Evolutionary conservation across 352 stramenopile species (phyloP), one percentile per base, ranked within the genome.

Genomic region (Lagenidium sp.): DNA sequence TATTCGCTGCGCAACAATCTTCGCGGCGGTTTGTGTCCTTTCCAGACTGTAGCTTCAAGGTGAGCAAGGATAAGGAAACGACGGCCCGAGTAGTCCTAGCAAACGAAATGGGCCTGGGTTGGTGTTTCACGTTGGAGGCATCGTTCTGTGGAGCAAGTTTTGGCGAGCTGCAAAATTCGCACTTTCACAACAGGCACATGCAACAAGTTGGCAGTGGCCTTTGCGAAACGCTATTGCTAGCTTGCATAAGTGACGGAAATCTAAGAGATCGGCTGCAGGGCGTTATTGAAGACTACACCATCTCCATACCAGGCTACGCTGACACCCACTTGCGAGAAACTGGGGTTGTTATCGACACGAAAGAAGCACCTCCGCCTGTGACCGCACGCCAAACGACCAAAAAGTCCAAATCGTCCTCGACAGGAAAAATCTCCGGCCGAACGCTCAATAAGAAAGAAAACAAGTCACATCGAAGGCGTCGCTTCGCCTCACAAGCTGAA

Each of bases 111-210:
- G 69, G 78, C 32, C 60, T 95, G 4, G 48, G 32, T 8, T 87
- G 70, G 60, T 83, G 71, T 42, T 95, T 92, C 34, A 95, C 85
- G 10, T 60, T 95, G 0, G 85, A 96, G 48, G 78, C 70, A 2
- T 93, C 79, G 1, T 96, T 95, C 41, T 94, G 82, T 41, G 85
- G 85, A 2, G 68, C 74, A 5, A 84, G 69, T 45, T 83, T 82
- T 47, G 78, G 78, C 0, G 56, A 74, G 20, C 61, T 86, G 4
- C 53, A 70, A 36, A 63, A 62, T 19, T 61, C 63, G 41, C 80
- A 92, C 37, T 92, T 88, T 36, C 84, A 80, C 36, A 77, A 73
- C 3, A 53, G 57, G 4, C 65, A 90, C 31, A 52, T 84, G 16
- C 46, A 53, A 4, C 55, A 81, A 56, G 63, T 70, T 6, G 75